phyloP scores from a whole-genome alignment of 192 early-diverging fungal species.

The Backusella tuberculispora region DNA sequence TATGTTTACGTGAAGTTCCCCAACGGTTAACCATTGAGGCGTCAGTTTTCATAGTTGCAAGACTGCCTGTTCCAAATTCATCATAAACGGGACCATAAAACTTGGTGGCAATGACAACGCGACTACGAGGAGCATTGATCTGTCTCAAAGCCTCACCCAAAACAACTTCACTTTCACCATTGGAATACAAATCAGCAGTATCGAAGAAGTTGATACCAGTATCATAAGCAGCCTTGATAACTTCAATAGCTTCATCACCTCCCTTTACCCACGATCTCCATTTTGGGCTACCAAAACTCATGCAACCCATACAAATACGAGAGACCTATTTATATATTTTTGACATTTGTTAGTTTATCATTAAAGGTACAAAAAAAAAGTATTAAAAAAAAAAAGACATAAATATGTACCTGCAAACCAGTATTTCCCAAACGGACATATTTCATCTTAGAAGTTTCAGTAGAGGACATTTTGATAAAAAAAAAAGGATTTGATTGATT shows the following conservation, averaged over 20 bases:
- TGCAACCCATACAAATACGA: constrained; percentile 50
- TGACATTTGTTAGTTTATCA: no score
- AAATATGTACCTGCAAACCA: constrained; percentile 77
- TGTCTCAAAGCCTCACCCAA: constrained; percentile 43
- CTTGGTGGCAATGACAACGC: constrained; percentile 83
- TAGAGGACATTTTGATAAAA: neutral
- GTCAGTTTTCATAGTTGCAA: constrained; percentile 7
- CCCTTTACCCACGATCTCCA: constrained; percentile 50
- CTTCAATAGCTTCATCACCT: constrained; percentile 42
- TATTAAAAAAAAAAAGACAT: neutral
- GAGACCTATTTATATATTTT: constrained; percentile 33
- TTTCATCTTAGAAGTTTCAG: constrained; percentile 57
- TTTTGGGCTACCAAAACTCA: constrained; percentile 44
- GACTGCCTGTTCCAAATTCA: constrained; percentile 45
- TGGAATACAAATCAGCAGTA: constrained; percentile 54
- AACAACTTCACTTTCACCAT: constrained; percentile 44
- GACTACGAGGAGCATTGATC: constrained; percentile 57
- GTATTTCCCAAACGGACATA: constrained; percentile 71
- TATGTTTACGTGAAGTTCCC: constrained; percentile 82
- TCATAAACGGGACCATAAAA: constrained; percentile 51
- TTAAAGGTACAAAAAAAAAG: neutral
- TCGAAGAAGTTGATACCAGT: constrained; percentile 82
- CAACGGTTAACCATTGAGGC: constrained; percentile 57
- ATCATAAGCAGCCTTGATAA: constrained; percentile 63
- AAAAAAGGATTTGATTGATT: no score